These are phyloP conservation scores for Salix purpurea DNA, from an alignment of 345 rosid species.

Conservation along the genomic window DNA sequence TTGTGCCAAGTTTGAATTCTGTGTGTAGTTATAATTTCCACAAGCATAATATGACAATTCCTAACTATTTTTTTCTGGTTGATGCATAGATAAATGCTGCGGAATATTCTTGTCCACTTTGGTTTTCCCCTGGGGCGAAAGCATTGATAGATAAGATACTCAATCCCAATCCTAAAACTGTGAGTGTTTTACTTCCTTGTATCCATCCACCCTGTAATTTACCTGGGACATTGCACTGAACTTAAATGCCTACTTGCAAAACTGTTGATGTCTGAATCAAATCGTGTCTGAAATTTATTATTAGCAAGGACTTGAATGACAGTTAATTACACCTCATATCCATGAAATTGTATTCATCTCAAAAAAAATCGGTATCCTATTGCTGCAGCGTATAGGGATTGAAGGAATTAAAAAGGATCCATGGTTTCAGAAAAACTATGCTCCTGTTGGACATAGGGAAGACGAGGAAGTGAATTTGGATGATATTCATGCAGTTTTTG, in stretches of 20 bases:
- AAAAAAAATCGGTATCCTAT: slow-evolving; percentile 14
- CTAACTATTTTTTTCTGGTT: slow-evolving; percentile 13
- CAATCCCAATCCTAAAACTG: slow-evolving; percentile 71
- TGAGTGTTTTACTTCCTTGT: slow-evolving; percentile 44
- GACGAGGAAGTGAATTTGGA: slow-evolving; percentile 68
- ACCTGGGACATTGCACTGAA: not conserved
- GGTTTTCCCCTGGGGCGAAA: slow-evolving; percentile 75
- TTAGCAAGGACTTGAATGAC: not conserved
- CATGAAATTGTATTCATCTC: not conserved
- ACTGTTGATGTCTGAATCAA: not conserved
- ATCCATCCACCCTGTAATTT: not conserved
- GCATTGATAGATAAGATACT: slow-evolving; percentile 69
- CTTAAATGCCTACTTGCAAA: not conserved
- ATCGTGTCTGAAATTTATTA: not conserved
- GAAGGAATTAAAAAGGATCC: slow-evolving; percentile 54
- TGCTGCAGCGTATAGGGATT: slow-evolving; percentile 72
- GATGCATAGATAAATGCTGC: slow-evolving; percentile 64
- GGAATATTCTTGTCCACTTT: slow-evolving; percentile 65
- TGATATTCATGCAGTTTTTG: slow-evolving; percentile 73
- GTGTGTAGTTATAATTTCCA: not conserved
- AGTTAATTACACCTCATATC: not conserved
- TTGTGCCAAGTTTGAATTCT: slow-evolving; percentile 3
- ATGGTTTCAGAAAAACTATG: slow-evolving; percentile 64
- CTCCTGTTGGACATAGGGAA: slow-evolving; percentile 46
- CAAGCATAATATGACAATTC: slow-evolving; percentile 13